A percentile compares a stretch with the other conserved stretches of the same genome.
Conservation (phyloP, 225 moss, liverwort and hornwort species). For the Rhytidiadelphus loreus region DNA sequence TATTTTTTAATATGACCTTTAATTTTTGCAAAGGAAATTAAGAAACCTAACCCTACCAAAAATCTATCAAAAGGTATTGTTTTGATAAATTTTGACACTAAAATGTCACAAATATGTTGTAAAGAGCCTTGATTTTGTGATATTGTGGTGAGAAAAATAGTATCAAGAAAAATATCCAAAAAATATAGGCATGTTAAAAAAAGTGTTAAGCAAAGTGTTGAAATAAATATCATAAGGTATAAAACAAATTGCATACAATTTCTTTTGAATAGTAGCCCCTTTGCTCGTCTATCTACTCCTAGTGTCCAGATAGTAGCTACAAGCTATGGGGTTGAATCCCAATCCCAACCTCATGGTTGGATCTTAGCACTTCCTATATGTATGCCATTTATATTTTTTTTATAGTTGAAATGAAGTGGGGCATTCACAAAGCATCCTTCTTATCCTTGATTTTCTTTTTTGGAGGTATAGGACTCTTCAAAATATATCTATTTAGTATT, state of each 20-base stretch:
- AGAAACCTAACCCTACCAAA: neutral
- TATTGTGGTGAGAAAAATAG: too few species aligned
- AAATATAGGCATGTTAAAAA: neutral
- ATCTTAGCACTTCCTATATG: neutral
- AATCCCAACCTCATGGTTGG: neutral
- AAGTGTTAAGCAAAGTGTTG: neutral
- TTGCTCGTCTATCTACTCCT: fast-evolving
- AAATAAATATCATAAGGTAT: neutral
- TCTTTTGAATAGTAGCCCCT: neutral
- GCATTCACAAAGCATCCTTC: neutral
- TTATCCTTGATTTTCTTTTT: fast-evolving
- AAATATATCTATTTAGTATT: neutral
- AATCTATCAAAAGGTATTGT: neutral
- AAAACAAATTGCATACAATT: neutral
- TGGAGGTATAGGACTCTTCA: neutral
- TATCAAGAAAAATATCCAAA: neutral
- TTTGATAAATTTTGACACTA: neutral
- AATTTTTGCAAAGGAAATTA: fast-evolving
- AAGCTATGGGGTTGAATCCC: neutral
- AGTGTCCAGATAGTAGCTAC: neutral
- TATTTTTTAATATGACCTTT: neutral
- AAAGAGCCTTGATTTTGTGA: neutral
- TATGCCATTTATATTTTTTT: neutral
- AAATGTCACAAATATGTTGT: neutral
- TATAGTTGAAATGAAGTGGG: neutral